Conservation (phyloP, 768 basidiomycete species). For the Mycena belliarum region DNA sequence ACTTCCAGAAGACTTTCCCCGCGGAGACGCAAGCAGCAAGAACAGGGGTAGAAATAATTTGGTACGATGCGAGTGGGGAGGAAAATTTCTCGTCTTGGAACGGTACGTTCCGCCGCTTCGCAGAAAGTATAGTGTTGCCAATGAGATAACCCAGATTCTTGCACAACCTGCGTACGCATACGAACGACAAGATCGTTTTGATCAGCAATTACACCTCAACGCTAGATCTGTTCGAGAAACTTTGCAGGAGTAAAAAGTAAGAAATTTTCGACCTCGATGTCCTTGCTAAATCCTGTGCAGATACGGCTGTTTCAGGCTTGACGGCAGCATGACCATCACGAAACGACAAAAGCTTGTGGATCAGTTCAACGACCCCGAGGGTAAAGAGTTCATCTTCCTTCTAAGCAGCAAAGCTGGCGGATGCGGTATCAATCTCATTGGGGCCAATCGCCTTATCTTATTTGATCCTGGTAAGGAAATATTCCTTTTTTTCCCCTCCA, state of each 20-base stretch:
- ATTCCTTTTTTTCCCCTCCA: background rate
- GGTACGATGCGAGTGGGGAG: conserved; percentile 82
- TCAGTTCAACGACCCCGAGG: conserved; percentile 90
- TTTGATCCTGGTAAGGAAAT: conserved; percentile 79
- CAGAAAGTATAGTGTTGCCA: background rate
- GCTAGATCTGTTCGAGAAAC: conserved; percentile 87
- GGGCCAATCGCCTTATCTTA: conserved; percentile 91
- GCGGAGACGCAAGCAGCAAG: conserved; percentile 38
- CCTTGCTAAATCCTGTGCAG: conserved; percentile 39
- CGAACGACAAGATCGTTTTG: conserved; percentile 92
- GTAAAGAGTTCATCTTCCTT: conserved; percentile 93
- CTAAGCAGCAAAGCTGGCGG: conserved; percentile 95
- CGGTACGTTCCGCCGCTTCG: conserved; percentile 48
- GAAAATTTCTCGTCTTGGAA: conserved; percentile 92
- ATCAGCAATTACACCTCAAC: conserved; percentile 98
- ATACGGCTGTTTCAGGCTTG: conserved; percentile 89
- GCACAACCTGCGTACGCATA: conserved; percentile 76
- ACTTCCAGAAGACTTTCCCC: conserved; percentile 80
- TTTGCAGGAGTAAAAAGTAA: conserved; percentile 84
- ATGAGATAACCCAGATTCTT: conserved; percentile 61
- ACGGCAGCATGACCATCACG: conserved; percentile 89
- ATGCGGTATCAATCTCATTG: conserved; percentile 96
- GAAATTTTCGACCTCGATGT: conserved; percentile 20
- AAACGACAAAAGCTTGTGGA: conserved; percentile 96
- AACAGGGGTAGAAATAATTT: conserved; percentile 46